phyloP scores from a whole-genome alignment of 192 early-diverging fungal species.

The Coemansia sp. region DNA sequence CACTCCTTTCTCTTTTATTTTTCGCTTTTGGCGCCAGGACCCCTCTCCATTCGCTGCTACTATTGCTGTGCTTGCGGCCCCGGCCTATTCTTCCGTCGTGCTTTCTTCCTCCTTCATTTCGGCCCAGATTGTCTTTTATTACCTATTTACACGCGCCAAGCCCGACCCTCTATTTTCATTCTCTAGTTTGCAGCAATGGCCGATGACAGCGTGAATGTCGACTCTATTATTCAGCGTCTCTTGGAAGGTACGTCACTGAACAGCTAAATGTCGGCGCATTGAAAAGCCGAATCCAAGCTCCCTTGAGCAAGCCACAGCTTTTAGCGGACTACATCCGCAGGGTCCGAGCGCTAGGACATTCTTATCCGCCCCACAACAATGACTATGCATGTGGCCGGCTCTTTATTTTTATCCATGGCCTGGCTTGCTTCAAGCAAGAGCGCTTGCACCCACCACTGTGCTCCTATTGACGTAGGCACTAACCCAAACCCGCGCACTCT shows the following conservation, averaged over 20 bases:
- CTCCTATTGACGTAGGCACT: not conserved
- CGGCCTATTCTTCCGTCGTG: not conserved
- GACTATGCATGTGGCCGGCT: not conserved
- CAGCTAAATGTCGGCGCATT: not conserved
- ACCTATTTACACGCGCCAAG: not conserved
- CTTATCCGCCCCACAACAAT: not conserved
- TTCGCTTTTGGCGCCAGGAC: not conserved
- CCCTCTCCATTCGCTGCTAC: not conserved
- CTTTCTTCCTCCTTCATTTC: not conserved
- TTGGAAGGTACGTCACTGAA: slow-evolving; percentile 42
- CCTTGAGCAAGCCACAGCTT: not conserved
- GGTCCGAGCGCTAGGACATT: not conserved
- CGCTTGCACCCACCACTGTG: not conserved
- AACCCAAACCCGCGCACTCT: not conserved
- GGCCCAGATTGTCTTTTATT: not conserved
- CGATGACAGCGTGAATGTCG: slow-evolving; percentile 50
- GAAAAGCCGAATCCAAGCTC: not conserved
- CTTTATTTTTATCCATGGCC: not conserved
- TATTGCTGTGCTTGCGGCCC: not conserved
- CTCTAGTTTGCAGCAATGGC: slow-evolving; percentile 28
- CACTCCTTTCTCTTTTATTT: slow-evolving; percentile 1
- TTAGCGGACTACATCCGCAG: not conserved
- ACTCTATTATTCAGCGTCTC: slow-evolving; percentile 54
- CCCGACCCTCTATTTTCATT: not conserved
- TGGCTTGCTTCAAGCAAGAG: not conserved